A percentile compares a stretch with the other conserved stretches of the same genome.
phyloP scores from a whole-genome alignment of 164 flowering plant genomes.

The Dillenia suffruticosa region DNA sequence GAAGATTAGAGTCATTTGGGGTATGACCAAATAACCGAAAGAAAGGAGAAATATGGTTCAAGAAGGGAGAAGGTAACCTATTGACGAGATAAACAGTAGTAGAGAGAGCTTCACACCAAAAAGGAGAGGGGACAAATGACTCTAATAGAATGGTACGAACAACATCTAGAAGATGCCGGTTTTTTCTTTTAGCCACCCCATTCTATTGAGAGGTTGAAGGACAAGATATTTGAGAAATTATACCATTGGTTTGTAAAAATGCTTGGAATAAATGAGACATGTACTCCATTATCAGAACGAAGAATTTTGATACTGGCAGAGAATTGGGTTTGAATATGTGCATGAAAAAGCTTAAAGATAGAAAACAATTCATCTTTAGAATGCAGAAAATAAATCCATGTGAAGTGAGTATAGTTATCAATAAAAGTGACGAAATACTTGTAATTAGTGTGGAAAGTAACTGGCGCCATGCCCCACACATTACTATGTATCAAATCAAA shows the following conservation, averaged over 20 bases:
- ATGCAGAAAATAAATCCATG: slow-evolving; percentile 11
- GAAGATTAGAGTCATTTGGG: slow-evolving; percentile 3
- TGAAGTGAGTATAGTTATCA: slow-evolving; percentile 5
- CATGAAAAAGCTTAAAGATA: neutral
- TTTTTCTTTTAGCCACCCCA: slow-evolving; percentile 10
- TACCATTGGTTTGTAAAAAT: slow-evolving; percentile 4
- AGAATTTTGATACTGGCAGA: neutral
- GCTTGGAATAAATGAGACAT: neutral
- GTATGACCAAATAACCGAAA: neutral
- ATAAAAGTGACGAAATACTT: slow-evolving; percentile 9
- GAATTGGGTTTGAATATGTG: slow-evolving; percentile 5
- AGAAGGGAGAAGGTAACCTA: neutral
- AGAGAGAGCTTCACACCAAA: slow-evolving; percentile 13
- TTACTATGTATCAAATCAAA: slow-evolving; percentile 9
- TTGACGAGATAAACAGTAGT: slow-evolving; percentile 5
- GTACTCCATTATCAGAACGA: slow-evolving; percentile 7
- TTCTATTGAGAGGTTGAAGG: slow-evolving; percentile 13
- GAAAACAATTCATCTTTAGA: slow-evolving; percentile 5
- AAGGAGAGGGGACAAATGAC: slow-evolving; percentile 6
- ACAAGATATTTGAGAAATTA: slow-evolving; percentile 6
- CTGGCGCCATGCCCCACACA: slow-evolving; percentile 4
- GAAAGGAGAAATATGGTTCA: slow-evolving; percentile 1
- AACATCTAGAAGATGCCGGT: slow-evolving; percentile 10
- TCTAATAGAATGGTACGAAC: slow-evolving; percentile 5
- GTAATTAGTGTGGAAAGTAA: slow-evolving; percentile 4